A percentile compares a stretch with the other conserved stretches of the same genome.
phyloP scores from a whole-genome alignment of 345 rosid genomes.

The Bruguiera sexangula region DNA sequence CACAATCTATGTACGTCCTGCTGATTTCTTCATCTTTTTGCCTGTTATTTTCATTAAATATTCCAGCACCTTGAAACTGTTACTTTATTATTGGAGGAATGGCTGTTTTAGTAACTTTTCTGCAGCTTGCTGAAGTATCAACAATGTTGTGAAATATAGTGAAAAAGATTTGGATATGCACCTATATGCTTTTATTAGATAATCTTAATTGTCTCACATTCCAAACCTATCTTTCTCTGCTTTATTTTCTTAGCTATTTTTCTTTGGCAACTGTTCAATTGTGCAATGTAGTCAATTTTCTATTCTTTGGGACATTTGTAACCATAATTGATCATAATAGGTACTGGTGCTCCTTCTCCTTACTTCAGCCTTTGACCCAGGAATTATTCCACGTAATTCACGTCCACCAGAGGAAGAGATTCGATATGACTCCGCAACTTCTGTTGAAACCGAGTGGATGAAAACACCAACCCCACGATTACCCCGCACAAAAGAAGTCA shows the following conservation, averaged over 20 bases:
- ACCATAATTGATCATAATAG: conserved; percentile 22
- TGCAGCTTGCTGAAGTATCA: too few relatives aligned
- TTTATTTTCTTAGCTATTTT: background rate
- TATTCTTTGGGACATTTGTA: background rate
- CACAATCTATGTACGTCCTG: conserved; percentile 47
- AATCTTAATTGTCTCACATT: background rate
- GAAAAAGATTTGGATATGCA: background rate
- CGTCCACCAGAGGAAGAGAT: conserved; percentile 49
- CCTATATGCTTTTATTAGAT: conserved; percentile 2
- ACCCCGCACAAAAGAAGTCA: conserved; percentile 38
- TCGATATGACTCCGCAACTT: conserved; percentile 26
- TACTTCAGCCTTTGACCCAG: conserved; percentile 52
- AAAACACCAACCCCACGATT: conserved; percentile 40
- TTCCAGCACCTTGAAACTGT: background rate
- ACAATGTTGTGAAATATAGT: background rate
- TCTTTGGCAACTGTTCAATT: background rate
- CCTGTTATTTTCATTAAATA: conserved; percentile 1
- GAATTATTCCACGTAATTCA: conserved; percentile 47
- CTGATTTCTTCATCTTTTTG: conserved; percentile 4
- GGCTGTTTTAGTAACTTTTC: background rate
- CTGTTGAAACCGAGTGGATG: conserved; percentile 27
- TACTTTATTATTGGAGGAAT: background rate
- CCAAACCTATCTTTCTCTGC: background rate
- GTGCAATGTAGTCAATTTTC: conserved; percentile 12
- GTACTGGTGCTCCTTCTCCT: conserved; percentile 45